phyloP scores from a whole-genome alignment of 2,329 filamentous ascomycete species.

The Stylonectria norvegica region DNA sequence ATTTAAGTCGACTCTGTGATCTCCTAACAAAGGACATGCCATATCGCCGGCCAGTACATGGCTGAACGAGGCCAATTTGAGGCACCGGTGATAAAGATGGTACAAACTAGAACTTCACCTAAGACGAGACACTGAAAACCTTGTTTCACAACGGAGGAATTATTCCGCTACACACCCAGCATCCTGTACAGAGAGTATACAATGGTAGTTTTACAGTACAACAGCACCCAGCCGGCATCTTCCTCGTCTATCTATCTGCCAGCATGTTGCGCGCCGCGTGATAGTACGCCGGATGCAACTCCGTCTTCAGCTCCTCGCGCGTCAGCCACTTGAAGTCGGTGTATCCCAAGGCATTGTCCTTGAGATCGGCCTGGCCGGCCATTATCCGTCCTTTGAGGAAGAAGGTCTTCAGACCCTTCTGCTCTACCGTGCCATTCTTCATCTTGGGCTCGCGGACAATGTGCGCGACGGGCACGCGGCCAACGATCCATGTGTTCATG shows the following conservation, averaged over 20 bases:
- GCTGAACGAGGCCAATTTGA: too few species aligned
- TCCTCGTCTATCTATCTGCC: slow-evolving; percentile 59
- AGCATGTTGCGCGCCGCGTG: slow-evolving; percentile 77
- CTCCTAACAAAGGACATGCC: too few species aligned
- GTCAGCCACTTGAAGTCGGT: slow-evolving; percentile 89
- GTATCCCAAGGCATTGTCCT: slow-evolving; percentile 66
- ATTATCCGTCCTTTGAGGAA: slow-evolving; percentile 96
- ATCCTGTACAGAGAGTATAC: slow-evolving; percentile 30
- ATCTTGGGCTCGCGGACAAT: slow-evolving; percentile 55
- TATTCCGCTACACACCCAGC: not conserved
- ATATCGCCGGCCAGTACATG: too few species aligned
- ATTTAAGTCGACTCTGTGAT: too few species aligned
- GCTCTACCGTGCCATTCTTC: slow-evolving; percentile 40
- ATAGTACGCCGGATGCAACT: slow-evolving; percentile 68
- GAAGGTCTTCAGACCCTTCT: slow-evolving; percentile 77
- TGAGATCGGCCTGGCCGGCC: slow-evolving; percentile 87
- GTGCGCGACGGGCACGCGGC: slow-evolving; percentile 84
- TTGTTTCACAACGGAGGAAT: too few species aligned
- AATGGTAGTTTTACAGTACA: slow-evolving; percentile 30
- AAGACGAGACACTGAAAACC: not conserved
- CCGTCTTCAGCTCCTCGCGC: slow-evolving; percentile 76
- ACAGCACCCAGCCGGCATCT: slow-evolving; percentile 20
- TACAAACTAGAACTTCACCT: too few species aligned
- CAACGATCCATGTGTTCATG: slow-evolving; percentile 99
- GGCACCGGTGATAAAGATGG: too few species aligned